phyloP scores from a whole-genome alignment of 495 filamentous ascomycete species.

The Penicillium dipodomyicola region DNA sequence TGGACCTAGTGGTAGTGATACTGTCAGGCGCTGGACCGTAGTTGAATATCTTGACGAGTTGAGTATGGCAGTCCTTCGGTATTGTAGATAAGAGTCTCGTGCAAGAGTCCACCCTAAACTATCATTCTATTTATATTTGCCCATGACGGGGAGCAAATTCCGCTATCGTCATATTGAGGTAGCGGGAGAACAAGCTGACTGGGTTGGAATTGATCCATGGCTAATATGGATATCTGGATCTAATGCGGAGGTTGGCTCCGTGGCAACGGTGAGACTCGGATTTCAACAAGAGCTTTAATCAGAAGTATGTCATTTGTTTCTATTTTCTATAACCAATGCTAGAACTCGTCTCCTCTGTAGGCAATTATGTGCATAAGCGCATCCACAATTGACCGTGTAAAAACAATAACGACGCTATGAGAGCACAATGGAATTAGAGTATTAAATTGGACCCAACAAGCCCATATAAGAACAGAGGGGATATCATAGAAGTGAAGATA shows the following conservation, averaged over 20 bases:
- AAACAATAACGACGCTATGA: constrained; percentile 26
- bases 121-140: constrained; percentile 2
- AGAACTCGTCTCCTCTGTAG: not conserved
- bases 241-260: constrained; percentile 18
- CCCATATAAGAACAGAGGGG: constrained; percentile 34
- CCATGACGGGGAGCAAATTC: not conserved
- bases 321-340: constrained; percentile 11
- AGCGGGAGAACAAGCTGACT: constrained; percentile 1
- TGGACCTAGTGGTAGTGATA: not conserved
- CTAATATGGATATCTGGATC: not conserved
- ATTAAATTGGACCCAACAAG: constrained; percentile 29
- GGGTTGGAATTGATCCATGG: constrained; percentile 8
- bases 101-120: not conserved
- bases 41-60: not conserved
- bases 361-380: not conserved
- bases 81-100: not conserved
- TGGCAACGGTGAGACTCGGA: not conserved
- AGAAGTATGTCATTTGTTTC: constrained; percentile 22
- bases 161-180: constrained; percentile 13
- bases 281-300: not conserved
- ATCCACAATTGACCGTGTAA: constrained; percentile 21
- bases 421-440: constrained; percentile 30
- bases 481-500: constrained; percentile 35
- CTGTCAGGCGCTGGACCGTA: not conserved
- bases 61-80: not conserved